Percentiles rank a stretch among this genome's conserved stretches.
Evolutionary conservation across 352 stramenopile genomes (phyloP).

Genomic region (Phytophthora multivora): DNA sequence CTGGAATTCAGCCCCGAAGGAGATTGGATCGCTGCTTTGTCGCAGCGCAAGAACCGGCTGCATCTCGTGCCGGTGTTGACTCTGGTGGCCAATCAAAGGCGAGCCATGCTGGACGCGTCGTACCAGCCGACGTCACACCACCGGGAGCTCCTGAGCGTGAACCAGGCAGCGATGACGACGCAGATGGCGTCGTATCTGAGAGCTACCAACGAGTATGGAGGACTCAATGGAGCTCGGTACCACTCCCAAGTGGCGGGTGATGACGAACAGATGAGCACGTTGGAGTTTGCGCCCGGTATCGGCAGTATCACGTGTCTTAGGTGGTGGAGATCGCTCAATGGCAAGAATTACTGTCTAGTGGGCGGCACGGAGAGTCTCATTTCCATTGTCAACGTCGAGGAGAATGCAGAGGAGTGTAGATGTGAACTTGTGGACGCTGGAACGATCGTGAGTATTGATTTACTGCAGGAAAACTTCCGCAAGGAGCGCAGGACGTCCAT

Average conservation of each 20-base stretch:
- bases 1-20: constrained; percentile 84
- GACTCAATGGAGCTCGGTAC: constrained; percentile 82
- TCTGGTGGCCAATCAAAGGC: constrained; percentile 63
- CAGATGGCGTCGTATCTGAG: constrained; percentile 88
- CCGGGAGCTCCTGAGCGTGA: constrained; percentile 75
- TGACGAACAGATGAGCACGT: constrained; percentile 82
- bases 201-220: constrained; percentile 79
- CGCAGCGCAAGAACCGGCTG: constrained; percentile 74
- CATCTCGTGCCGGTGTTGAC: constrained; percentile 74
- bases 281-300: constrained; percentile 80
- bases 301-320: constrained; percentile 64
- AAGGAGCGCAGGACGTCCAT: constrained; percentile 84
- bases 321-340: constrained; percentile 86
- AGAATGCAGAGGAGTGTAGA: constrained; percentile 83
- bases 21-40: constrained; percentile 85
- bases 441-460: constrained; percentile 72
- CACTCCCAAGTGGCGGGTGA: constrained; percentile 82
- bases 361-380: constrained; percentile 78
- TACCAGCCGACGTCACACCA: constrained; percentile 55
- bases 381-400: constrained; percentile 87
- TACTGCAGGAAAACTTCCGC: constrained; percentile 78
- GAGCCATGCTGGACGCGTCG: constrained; percentile 58
- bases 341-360: constrained; percentile 86
- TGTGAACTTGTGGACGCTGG: constrained; percentile 76
- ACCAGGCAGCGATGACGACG: constrained; percentile 73